Conservation (phyloP, 2,329 filamentous ascomycete genomes). For the Phaeomoniella chlamydospora region DNA sequence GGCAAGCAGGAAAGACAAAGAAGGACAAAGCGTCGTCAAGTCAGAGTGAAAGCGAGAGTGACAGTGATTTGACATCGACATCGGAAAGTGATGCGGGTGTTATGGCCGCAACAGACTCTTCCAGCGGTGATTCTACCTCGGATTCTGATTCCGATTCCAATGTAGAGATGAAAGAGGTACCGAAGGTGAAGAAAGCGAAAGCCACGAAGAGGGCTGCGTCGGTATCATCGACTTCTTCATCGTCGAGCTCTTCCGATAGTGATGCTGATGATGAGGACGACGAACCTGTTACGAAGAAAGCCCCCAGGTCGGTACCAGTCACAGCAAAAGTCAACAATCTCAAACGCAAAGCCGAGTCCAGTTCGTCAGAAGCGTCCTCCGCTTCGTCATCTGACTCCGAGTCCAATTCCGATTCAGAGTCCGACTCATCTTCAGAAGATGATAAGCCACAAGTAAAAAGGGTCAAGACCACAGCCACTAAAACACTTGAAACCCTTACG, state of each 20-base stretch:
- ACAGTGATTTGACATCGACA: slow-evolving; percentile 13
- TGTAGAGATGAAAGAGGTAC: slow-evolving; percentile 25
- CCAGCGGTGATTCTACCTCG: neutral
- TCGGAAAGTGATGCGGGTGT: neutral
- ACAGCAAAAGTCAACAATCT: slow-evolving; percentile 20
- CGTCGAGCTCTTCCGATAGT: slow-evolving; percentile 27
- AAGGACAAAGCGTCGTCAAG: slow-evolving; percentile 6
- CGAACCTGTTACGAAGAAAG: slow-evolving; percentile 11
- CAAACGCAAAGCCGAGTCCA: slow-evolving; percentile 44
- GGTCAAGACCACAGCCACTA: slow-evolving; percentile 21
- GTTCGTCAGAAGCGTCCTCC: slow-evolving; percentile 19
- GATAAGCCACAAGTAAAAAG: slow-evolving; percentile 40
- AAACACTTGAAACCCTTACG: neutral
- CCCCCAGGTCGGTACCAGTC: slow-evolving; percentile 9
- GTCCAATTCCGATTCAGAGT: no score
- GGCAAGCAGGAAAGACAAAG: slow-evolving; percentile 10
- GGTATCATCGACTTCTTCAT: slow-evolving; percentile 17
- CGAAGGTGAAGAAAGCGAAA: slow-evolving; percentile 10
- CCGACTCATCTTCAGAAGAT: slow-evolving; percentile 29
- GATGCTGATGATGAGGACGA: slow-evolving; percentile 38
- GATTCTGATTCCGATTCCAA: slow-evolving; percentile 25
- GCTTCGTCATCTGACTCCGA: slow-evolving; percentile 23
- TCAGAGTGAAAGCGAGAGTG: slow-evolving; percentile 9
- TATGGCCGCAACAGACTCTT: neutral
- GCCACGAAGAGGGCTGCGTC: slow-evolving; percentile 14